Evolutionary conservation across 345 rosid species (phyloP), one percentile per base, ranked within the genome.

Genomic region (Salix udensis): DNA sequence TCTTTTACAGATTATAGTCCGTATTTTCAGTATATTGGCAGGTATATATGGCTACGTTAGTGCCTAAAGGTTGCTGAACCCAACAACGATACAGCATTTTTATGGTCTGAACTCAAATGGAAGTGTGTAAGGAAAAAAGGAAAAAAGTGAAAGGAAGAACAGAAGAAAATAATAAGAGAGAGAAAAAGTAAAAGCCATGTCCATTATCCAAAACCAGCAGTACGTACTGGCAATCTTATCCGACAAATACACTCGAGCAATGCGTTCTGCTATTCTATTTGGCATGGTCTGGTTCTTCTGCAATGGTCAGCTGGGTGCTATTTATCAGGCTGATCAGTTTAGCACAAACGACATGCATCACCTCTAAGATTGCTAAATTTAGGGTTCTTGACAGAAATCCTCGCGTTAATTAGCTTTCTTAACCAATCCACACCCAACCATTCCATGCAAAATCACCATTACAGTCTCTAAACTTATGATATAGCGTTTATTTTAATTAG

Each of bases 111-210:
- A n/a, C n/a, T n/a, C 26, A 36, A 62, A 52, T 79, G 68, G 80
- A 82, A 83, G 82, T 81, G 88, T 85, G 83, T 66, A 74, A 81
- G 52, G 62, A 82, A 76, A 78, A 82, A 81, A 85, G 78, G 77
- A 40, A 50, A 61, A 75, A 70, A n/a, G 77, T 44, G 19, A 36
- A 72, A 58, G 52, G 36, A 30, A 55, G 40, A 78, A 52, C 36
- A 15, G 55, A 18, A 74, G 16, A 62, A 34, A 19, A 31, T n/a
- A n/a, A 50, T 18, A 46, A 61, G 24, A 30, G 67, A 67, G 78
- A 42, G 19, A 34, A 62, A 44, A 82, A 13, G 44, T 60, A 74
- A 76, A 67, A 74, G 48, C 31, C 70, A 82, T 23, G n/a, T n/a
- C n/a, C n/a, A n/a, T n/a, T n/a, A 36, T 46, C 60, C 15, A 74